Evolutionary conservation across 176 grass and related monocot species (phyloP).

Genomic region (bread wheat (Triticum aestivum)): DNA sequence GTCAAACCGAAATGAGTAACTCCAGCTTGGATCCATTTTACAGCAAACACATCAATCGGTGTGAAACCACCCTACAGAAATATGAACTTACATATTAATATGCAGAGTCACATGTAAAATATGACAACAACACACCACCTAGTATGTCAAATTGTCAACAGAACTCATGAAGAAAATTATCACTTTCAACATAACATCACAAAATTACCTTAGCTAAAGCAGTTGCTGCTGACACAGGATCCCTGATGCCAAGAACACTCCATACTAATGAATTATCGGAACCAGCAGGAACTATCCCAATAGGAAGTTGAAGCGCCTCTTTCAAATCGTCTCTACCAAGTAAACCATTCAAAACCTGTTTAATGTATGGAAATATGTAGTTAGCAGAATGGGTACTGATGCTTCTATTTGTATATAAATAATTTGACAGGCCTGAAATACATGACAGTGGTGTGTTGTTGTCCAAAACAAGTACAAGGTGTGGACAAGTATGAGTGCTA

Average conservation of each 20-base stretch:
- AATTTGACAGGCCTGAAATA: background rate
- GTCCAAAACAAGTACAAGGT: background rate
- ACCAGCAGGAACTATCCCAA: slow-evolving; percentile 85
- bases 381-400: background rate
- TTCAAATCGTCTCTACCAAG: slow-evolving; percentile 69
- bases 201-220: slow-evolving; percentile 68
- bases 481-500: slow-evolving; percentile 6
- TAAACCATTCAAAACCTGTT: slow-evolving; percentile 84
- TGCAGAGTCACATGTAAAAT: slow-evolving; percentile 14
- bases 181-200: slow-evolving; percentile 11
- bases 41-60: slow-evolving; percentile 78
- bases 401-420: background rate
- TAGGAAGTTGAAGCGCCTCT: slow-evolving; percentile 58
- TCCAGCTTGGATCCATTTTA: slow-evolving; percentile 64
- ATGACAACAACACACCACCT: no score
- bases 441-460: background rate
- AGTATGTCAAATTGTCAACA: slow-evolving; percentile 6
- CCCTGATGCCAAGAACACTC: slow-evolving; percentile 81
- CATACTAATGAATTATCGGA: slow-evolving; percentile 95
- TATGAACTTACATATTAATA: slow-evolving; percentile 32
- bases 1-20: slow-evolving; percentile 75
- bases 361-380: slow-evolving; percentile 19
- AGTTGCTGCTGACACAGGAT: slow-evolving; percentile 76
- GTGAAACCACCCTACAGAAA: slow-evolving; percentile 66
- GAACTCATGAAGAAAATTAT: background rate